phyloP scores from a whole-genome alignment of 257 asterid genomes.

The Coffea canephora region DNA sequence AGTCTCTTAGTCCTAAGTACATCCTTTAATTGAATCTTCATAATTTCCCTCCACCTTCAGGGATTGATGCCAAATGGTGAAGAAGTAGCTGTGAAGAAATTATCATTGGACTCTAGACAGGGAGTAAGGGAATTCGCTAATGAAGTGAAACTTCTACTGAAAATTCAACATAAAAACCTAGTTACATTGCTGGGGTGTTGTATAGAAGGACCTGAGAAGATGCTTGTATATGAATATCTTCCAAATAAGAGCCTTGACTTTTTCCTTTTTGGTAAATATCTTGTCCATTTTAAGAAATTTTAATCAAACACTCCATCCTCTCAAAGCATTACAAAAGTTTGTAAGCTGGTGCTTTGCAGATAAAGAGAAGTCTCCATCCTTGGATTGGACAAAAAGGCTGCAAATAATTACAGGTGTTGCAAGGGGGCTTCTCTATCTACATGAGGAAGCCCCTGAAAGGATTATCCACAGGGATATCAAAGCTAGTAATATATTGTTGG shows the following conservation, averaged over 20 bases:
- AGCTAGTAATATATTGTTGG: slow-evolving; percentile 85
- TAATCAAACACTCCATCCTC: not conserved
- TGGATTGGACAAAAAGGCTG: slow-evolving; percentile 65
- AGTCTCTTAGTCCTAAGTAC: not conserved
- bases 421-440: slow-evolving; percentile 82
- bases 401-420: slow-evolving; percentile 59
- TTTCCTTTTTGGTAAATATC: slow-evolving; percentile 67
- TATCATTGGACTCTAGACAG: slow-evolving; percentile 64
- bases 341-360: slow-evolving; percentile 41
- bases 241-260: slow-evolving; percentile 81
- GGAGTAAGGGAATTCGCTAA: slow-evolving; percentile 68
- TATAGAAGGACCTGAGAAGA: slow-evolving; percentile 80
- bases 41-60: slow-evolving; percentile 30
- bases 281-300: not conserved
- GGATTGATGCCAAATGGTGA: slow-evolving; percentile 78
- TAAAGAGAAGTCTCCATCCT: slow-evolving; percentile 38
- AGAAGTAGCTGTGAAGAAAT: slow-evolving; percentile 80
- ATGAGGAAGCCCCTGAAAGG: slow-evolving; percentile 86
- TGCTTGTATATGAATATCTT: slow-evolving; percentile 86
- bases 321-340: slow-evolving; percentile 13
- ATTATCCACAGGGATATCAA: slow-evolving; percentile 85
- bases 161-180: slow-evolving; percentile 74
- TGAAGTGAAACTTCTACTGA: slow-evolving; percentile 71
- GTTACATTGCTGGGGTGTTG: slow-evolving; percentile 81
- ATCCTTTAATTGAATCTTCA: not conserved